A percentile compares a stretch with the other conserved stretches of the same genome.
Evolutionary conservation across 176 grass and related monocot species (phyloP).

Genomic region (Chloris gayana): DNA sequence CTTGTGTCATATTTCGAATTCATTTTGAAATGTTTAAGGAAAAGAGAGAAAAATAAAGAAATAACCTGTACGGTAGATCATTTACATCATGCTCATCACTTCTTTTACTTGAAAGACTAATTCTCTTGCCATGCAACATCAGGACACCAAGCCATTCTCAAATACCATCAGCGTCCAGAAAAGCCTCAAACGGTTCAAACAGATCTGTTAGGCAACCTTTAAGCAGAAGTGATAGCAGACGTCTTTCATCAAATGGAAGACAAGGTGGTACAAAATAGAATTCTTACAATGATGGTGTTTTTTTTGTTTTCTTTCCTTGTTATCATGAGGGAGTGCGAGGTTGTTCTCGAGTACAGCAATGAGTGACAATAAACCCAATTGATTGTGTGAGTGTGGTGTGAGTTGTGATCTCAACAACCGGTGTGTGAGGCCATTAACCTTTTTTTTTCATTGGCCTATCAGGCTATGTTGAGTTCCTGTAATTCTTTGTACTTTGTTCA

Average conservation of each 20-base stretch:
- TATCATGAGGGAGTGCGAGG: slow-evolving; percentile 60
- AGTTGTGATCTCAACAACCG: slow-evolving; percentile 63
- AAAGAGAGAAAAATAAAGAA: slow-evolving; percentile 1
- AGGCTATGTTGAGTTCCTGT: slow-evolving; percentile 57
- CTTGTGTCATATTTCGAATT: neutral
- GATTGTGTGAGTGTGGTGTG: slow-evolving; percentile 72
- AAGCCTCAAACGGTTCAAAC: slow-evolving; percentile 66
- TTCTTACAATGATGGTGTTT: slow-evolving; percentile 46
- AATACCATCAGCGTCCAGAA: slow-evolving; percentile 77
- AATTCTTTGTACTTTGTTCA: slow-evolving; percentile 73
- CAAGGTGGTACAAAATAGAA: slow-evolving; percentile 61
- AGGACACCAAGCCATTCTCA: slow-evolving; percentile 79
- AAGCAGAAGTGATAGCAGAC: slow-evolving; percentile 63
- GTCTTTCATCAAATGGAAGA: slow-evolving; percentile 76
- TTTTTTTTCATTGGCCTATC: slow-evolving; percentile 60
- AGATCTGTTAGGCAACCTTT: slow-evolving; percentile 60
- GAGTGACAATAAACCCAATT: slow-evolving; percentile 88
- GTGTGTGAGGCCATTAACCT: slow-evolving; percentile 64
- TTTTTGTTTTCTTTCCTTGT: slow-evolving; percentile 57
- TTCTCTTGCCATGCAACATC: slow-evolving; percentile 29
- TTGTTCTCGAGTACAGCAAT: slow-evolving; percentile 61
- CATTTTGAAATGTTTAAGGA: neutral
- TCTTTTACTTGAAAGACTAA: slow-evolving; percentile 33
- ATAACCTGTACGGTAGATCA: neutral
- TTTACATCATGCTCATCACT: slow-evolving; percentile 13